Conservation (phyloP, 129 eudicot genomes). For the Pseudognaphalium luteoalbum region DNA sequence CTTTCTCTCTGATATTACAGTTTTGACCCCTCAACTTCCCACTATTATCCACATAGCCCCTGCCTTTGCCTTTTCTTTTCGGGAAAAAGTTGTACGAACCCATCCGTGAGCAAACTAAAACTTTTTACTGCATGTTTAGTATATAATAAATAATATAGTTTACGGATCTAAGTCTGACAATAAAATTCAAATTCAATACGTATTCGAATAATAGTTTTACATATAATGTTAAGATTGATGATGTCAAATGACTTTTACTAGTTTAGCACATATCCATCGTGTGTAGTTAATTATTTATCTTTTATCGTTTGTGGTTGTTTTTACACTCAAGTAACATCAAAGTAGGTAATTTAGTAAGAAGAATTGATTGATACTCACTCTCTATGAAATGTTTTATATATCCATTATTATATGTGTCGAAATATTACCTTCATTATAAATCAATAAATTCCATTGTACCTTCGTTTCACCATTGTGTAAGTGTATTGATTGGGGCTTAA, state of each 20-base stretch:
- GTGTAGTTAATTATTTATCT: too few relatives aligned
- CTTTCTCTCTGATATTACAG: neutral
- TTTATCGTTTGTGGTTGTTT: too few relatives aligned
- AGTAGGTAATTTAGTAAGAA: too few relatives aligned
- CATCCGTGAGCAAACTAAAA: neutral
- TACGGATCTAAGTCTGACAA: neutral
- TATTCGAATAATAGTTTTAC: neutral
- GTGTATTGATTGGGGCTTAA: too few relatives aligned
- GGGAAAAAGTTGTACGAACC: neutral
- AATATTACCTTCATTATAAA: too few relatives aligned
- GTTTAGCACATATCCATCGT: neutral
- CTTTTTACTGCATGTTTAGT: neutral
- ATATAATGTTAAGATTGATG: neutral
- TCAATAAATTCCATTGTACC: too few relatives aligned
- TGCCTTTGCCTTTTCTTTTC: neutral
- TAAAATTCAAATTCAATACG: neutral
- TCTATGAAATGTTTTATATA: too few relatives aligned
- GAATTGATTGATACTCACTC: too few relatives aligned
- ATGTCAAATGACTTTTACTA: neutral
- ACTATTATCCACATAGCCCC: neutral
- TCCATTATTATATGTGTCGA: too few relatives aligned
- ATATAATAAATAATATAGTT: neutral
- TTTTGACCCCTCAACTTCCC: slow-evolving; percentile 12
- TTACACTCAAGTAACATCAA: too few relatives aligned
- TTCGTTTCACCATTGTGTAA: too few relatives aligned